Evolutionary conservation across 345 rosid genomes (phyloP), one percentile per base, ranked within the genome.

Genomic region (Moringa oleifera): DNA sequence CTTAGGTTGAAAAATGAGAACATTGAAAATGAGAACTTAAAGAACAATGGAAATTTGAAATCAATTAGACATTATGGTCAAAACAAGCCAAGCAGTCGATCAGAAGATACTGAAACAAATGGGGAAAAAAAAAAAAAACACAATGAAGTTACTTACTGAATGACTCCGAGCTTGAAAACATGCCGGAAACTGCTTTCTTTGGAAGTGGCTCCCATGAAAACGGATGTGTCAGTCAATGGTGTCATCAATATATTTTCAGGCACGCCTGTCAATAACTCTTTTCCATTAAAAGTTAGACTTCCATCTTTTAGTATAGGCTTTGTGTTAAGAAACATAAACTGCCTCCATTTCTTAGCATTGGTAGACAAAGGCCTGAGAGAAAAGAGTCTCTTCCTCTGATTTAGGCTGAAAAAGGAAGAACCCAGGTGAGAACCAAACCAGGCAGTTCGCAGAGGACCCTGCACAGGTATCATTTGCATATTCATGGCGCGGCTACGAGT

Each of bases 121-220:
- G 18, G 36, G 23, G 20, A 19, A n/a, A 45, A 9, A 23, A 49
- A 25, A 18, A 7, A 20, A 22, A 33, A 33, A 33, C 37, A 33
- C 37, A 33, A 33, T 4, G 37, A 33, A 33, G 37, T 4, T 11
- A 19, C 47, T 25, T 69, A 84, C 83, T 61, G 64, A 45, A 84
- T 70, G 37, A 68, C 55, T 67, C 86, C 89, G 23, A 81, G 86
- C 70, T 69, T 84, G 67, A 81, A 84, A 16, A 81, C 86, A 65
- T 79, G 89, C 21, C 78, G 65, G 20, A 75, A 75, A 11, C 57
- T 62, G 67, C 45, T 55, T 49, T 64, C 63, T 4, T 52, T 18
- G 20, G 89, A 71, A 71, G 77, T 66, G 18, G 78, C 89, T 9
- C 86, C 89, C 2, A 84, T 37, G 66, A 70, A 81, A 15, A 74